phyloP scores from a whole-genome alignment of 345 rosid genomes.

The Linum tenue region DNA sequence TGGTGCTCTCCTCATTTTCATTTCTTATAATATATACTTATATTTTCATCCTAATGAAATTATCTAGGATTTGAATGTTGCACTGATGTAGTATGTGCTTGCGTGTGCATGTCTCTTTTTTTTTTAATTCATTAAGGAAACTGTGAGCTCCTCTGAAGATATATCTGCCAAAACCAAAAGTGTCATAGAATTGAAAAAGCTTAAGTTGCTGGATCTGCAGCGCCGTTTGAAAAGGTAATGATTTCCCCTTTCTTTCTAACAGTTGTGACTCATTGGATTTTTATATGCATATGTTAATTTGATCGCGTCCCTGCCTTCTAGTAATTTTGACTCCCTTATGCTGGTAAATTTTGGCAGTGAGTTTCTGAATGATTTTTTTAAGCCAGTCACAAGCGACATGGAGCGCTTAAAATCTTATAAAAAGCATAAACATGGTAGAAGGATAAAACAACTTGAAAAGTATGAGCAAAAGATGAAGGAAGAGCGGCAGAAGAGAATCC shows the following conservation, averaged over 20 bases:
- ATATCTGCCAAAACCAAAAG: slow-evolving; percentile 80
- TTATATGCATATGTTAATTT: slow-evolving; percentile 1
- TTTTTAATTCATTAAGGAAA: slow-evolving; percentile 36
- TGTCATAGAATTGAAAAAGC: slow-evolving; percentile 87
- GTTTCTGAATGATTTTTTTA: slow-evolving; percentile 67
- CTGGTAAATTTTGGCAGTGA: slow-evolving; percentile 39
- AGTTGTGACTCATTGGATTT: neutral
- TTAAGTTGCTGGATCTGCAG: slow-evolving; percentile 69
- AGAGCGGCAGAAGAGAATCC: slow-evolving; percentile 86
- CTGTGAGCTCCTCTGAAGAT: slow-evolving; percentile 75
- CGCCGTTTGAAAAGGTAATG: slow-evolving; percentile 67
- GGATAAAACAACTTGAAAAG: slow-evolving; percentile 75
- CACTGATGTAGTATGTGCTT: slow-evolving; percentile 4
- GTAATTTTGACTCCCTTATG: neutral
- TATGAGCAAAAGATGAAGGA: slow-evolving; percentile 89
- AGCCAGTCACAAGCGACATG: slow-evolving; percentile 61
- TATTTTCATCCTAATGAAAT: too few species aligned
- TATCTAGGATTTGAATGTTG: neutral
- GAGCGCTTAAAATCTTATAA: slow-evolving; percentile 64
- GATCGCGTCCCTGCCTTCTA: slow-evolving; percentile 11
- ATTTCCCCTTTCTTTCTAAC: neutral
- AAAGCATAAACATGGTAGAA: slow-evolving; percentile 86
- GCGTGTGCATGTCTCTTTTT: neutral
- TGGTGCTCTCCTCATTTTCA: neutral
- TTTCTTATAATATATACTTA: too few species aligned